Percentiles rank a stretch among this genome's conserved stretches.
Conservation (phyloP, 805 yeast species). For the Yamadazyma laniorum region DNA sequence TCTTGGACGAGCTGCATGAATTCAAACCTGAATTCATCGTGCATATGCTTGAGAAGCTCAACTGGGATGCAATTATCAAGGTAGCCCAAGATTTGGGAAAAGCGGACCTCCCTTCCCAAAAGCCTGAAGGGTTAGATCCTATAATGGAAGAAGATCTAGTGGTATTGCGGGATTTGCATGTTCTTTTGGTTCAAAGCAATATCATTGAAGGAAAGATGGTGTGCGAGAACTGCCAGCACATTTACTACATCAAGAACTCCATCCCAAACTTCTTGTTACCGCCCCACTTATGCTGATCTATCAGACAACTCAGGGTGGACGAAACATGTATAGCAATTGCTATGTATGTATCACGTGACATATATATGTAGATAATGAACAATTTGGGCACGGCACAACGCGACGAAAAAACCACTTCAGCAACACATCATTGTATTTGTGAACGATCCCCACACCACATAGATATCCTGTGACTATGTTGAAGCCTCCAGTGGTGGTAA, state of each 20-base stretch:
- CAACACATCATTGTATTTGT: background rate
- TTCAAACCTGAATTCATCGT: slow-evolving; percentile 77
- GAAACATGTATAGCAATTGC: too few relatives aligned
- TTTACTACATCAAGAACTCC: slow-evolving; percentile 86
- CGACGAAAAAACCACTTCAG: background rate
- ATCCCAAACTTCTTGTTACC: slow-evolving; percentile 94
- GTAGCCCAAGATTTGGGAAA: slow-evolving; percentile 76
- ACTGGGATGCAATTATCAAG: slow-evolving; percentile 79
- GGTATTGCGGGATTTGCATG: slow-evolving; percentile 73
- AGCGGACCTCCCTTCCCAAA: slow-evolving; percentile 52
- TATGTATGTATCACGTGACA: background rate
- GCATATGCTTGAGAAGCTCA: slow-evolving; percentile 74
- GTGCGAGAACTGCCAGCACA: slow-evolving; percentile 82
- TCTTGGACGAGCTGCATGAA: slow-evolving; percentile 69
- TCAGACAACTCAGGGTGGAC: too few relatives aligned
- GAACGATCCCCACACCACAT: too few relatives aligned
- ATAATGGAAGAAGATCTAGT: slow-evolving; percentile 50
- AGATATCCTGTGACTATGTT: slow-evolving; percentile 11
- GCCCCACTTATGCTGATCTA: slow-evolving; percentile 71
- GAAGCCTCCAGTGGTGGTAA: slow-evolving; percentile 13
- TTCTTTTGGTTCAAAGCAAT: slow-evolving; percentile 77
- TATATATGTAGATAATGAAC: background rate
- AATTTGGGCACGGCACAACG: background rate
- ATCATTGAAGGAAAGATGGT: slow-evolving; percentile 86
- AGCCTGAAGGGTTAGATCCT: slow-evolving; percentile 59